Base-by-base conservation (phyloP, 352 stramenopile species). In the Phytophthora crassamura region DNA sequence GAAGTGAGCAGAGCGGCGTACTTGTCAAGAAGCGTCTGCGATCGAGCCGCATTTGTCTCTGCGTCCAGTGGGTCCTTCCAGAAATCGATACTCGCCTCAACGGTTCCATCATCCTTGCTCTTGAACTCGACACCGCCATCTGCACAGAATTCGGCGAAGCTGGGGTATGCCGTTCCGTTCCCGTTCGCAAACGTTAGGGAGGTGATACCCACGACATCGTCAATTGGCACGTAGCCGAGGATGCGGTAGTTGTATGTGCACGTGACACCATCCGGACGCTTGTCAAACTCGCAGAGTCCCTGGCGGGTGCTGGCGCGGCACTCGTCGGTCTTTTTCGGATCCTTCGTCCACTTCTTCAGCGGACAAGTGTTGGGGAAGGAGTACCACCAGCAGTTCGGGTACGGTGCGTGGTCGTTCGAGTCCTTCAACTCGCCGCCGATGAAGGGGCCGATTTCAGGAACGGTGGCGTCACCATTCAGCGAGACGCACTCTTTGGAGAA, bases 161-260 rank as follows among this genome's bases (percentile, higher is more conserved):
- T 76, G 8, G 62, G 28, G 61, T 88, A 88, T 25, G 22, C 22
- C 7, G 42, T 65, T 9, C 55, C 16, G 11, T 57, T 35, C 0
- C 67, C 72, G 25, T 40, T 15, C 16, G 69, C 63, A 50, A 64
- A 75, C 2, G n/a, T 72, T 42, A 89, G 61, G 45, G 47, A 41
- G 9, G 84, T 92, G 72, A 93, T 93, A 39, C 84, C 84, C 5
- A 93, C 84, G 33, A 93, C 58, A 43, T 90, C 84, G 43, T 93
- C 86, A 47, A 94, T 77, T 5, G 71, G 57, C 3, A 94, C 64
- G 51, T 81, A 90, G 14, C 84, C 84, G 30, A 93, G 72, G 25
- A 78, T 73, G 12, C 76, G 70, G 64, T 86, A 90, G 40, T 74
- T 78, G 68, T 79, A 93, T 6, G 80, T 80, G 67, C 84, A 93